phyloP scores from a whole-genome alignment of 768 basidiomycete genomes.

The Agrocybe praecox region DNA sequence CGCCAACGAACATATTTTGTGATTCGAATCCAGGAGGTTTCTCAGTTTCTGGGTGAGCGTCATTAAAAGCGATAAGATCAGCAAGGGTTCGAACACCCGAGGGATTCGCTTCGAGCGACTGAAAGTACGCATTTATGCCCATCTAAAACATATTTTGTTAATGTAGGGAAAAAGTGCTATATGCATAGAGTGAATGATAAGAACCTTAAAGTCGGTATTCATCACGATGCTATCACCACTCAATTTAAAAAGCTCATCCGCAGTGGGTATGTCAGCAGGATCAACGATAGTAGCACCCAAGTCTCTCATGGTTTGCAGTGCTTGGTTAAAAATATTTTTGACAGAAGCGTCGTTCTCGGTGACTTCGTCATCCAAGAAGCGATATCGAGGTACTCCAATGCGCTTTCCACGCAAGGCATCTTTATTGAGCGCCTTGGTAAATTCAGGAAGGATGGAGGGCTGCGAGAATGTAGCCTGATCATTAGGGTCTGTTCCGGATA shows the following conservation, averaged over 20 bases:
- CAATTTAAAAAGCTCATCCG: slow-evolving; percentile 46
- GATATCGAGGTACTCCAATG: slow-evolving; percentile 53
- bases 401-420: slow-evolving; percentile 51
- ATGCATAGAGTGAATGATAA: too few species aligned
- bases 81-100: slow-evolving; percentile 57
- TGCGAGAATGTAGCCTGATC: slow-evolving; percentile 58
- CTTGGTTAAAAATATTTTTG: slow-evolving; percentile 40
- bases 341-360: slow-evolving; percentile 36
- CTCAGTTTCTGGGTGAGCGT: slow-evolving; percentile 53
- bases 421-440: slow-evolving; percentile 49
- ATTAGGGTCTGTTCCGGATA: slow-evolving; percentile 55
- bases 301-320: slow-evolving; percentile 34
- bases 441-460: slow-evolving; percentile 56
- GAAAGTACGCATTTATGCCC: slow-evolving; percentile 51
- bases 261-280: slow-evolving; percentile 61
- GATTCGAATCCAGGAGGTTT: slow-evolving; percentile 38
- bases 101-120: slow-evolving; percentile 50
- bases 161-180: neutral
- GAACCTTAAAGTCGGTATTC: slow-evolving; percentile 59
- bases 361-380: slow-evolving; percentile 34
- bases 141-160: slow-evolving; percentile 34
- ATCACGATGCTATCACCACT: slow-evolving; percentile 59
- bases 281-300: slow-evolving; percentile 60
- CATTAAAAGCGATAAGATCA: slow-evolving; percentile 61
- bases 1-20: slow-evolving; percentile 38